A percentile compares a stretch with the other conserved stretches of the same genome.
Conservation (phyloP, 352 stramenopile species). For the Pythium coloratum region DNA sequence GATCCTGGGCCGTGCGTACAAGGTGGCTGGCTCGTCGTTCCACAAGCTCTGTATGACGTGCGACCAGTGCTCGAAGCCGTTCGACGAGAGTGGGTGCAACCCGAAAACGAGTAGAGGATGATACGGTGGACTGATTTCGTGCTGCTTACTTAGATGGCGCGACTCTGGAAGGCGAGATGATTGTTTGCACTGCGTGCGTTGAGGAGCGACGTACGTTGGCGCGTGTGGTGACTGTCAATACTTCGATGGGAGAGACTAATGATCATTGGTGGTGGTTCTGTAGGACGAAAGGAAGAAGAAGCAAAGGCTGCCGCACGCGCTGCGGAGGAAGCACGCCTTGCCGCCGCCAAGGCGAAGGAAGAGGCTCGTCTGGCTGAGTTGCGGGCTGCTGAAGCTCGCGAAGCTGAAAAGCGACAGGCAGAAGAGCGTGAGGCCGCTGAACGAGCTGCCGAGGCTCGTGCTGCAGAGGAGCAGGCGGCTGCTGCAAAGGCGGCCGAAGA, state of each 20-base stretch:
- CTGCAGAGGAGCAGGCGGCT: slow-evolving; percentile 30
- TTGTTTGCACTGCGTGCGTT: slow-evolving; percentile 59
- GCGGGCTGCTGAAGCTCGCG: slow-evolving; percentile 24
- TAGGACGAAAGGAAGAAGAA: slow-evolving; percentile 35
- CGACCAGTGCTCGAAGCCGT: slow-evolving; percentile 63
- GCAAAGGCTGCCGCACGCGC: slow-evolving; percentile 25
- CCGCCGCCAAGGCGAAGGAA: slow-evolving; percentile 12
- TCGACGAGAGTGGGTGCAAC: slow-evolving; percentile 50
- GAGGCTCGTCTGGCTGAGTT: slow-evolving; percentile 37
- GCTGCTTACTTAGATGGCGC: slow-evolving; percentile 32
- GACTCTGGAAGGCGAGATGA: slow-evolving; percentile 51
- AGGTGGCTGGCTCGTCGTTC: slow-evolving; percentile 58
- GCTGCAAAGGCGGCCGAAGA: slow-evolving; percentile 27
- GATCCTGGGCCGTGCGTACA: slow-evolving; percentile 77
- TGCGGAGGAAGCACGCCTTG: slow-evolving; percentile 26
- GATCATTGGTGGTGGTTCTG: background rate
- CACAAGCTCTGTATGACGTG: slow-evolving; percentile 84
- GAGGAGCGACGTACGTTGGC: slow-evolving; percentile 41
- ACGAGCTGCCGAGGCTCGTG: slow-evolving; percentile 25
- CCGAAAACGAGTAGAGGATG: background rate
- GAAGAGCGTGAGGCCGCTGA: slow-evolving; percentile 44
- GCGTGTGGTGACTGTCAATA: background rate
- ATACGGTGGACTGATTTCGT: background rate
- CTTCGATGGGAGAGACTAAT: background rate
- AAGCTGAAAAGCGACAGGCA: slow-evolving; percentile 27